phyloP scores from a whole-genome alignment of 495 filamentous ascomycete genomes.

The Hypoxylon perforatum region DNA sequence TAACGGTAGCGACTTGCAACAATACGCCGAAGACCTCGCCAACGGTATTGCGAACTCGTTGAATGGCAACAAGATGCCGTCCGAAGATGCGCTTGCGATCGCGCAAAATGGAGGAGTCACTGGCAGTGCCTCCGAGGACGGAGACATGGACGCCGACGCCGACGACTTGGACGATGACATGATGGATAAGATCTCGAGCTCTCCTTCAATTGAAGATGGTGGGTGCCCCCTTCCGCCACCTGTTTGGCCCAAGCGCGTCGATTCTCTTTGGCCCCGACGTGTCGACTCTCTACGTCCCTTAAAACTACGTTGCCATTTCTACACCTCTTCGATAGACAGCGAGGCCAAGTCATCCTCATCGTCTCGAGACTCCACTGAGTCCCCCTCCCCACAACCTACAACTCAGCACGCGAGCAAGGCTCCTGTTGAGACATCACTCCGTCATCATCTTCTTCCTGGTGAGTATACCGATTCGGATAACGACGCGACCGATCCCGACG shows the following conservation, averaged over 20 bases:
- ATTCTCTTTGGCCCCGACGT: constrained; percentile 56
- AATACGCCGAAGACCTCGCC: constrained; percentile 62
- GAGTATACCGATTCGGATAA: constrained; percentile 59
- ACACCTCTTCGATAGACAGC: constrained; percentile 38
- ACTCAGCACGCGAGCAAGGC: constrained; percentile 52
- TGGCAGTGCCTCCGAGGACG: constrained; percentile 71
- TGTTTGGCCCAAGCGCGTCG: constrained; percentile 53
- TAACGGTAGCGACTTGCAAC: constrained; percentile 58
- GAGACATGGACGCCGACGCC: constrained; percentile 70
- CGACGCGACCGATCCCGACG: constrained; percentile 36
- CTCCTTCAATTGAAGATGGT: constrained; percentile 99
- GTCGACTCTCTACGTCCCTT: constrained; percentile 53
- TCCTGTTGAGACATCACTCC: constrained; percentile 42
- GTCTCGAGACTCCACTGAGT: constrained; percentile 61
- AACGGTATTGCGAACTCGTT: constrained; percentile 59
- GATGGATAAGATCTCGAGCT: constrained; percentile 98
- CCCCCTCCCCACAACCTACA: constrained; percentile 54
- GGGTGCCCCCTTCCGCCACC: constrained; percentile 62
- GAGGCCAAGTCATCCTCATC: constrained; percentile 65
- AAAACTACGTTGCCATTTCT: constrained; percentile 38
- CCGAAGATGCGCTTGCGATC: constrained; percentile 64
- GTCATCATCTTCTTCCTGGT: constrained; percentile 72
- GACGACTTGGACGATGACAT: constrained; percentile 86
- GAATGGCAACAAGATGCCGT: constrained; percentile 58
- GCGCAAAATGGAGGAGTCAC: constrained; percentile 64